Base-by-base conservation (phyloP, 148 eudicot genomes). In the Fagopyrum tataricum region DNA sequence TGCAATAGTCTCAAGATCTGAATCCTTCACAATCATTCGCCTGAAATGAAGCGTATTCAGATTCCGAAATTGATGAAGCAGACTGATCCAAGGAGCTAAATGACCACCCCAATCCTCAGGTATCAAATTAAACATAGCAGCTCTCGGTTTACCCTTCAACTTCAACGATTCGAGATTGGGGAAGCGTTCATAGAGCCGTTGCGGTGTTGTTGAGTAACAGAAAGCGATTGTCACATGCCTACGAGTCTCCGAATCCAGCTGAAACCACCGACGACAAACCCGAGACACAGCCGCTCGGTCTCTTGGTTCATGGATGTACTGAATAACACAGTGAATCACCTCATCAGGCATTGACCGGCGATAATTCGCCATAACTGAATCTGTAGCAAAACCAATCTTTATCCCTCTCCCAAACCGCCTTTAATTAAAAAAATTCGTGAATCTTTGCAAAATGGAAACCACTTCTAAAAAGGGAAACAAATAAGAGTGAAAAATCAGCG, bases 71-170 rank as follows among this genome's bases (percentile, higher is more conserved):
- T 73, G 78, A 12, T 73, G 79, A 6, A 81, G 10, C 0, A 77
- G 17, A 23, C 72, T 46, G 23, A 87, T 78, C 99, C 99, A 96
- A 0, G 97, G 94, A 10, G 80, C 77, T 12, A 78, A 96, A n/a
- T 85, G 90, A 5, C 99, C 99, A 0, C 99, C 99, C 99, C 99
- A 96, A 79, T 96, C 90, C 48, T 89, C 91, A 0, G 99, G 97
- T 0, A 96, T 92, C 78, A 96, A 74, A 52, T 92, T 92, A 18
- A 88, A 96, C 99, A 96, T 96, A 4, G 97, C 89, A 18, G 99
- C 99, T 68, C 99, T 80, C 8, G 99, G 99, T 76, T 92, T 90
- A 12, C 96, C 99, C 78, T 96, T 96, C 9, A 96, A 71, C 75
- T 82, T 87, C 58, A 96, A 43, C 41, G 96, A 90, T 76, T 92